Conservation (phyloP, 2,329 filamentous ascomycete genomes). For the Daldinia eschscholtzii region DNA sequence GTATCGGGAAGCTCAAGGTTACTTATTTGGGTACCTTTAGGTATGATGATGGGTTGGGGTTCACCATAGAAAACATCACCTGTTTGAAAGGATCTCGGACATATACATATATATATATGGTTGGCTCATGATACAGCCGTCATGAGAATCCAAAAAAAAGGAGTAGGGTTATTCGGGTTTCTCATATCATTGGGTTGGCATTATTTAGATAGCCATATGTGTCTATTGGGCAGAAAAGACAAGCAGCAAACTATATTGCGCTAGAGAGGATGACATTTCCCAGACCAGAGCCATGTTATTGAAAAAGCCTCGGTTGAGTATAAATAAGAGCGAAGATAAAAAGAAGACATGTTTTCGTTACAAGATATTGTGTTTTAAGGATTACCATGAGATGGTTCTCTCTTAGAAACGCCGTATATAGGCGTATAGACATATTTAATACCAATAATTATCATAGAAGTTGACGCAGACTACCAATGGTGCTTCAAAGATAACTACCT, state of each 20-base stretch:
- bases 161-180: slow-evolving; percentile 1
- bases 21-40: slow-evolving; percentile 1
- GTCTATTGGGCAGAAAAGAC: background rate
- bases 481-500: too few relatives aligned
- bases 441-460: slow-evolving; percentile 1
- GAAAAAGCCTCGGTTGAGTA: background rate
- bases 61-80: slow-evolving; percentile 10
- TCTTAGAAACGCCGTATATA: background rate
- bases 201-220: slow-evolving; percentile 4
- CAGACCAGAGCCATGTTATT: background rate
- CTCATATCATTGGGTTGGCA: slow-evolving; percentile 23
- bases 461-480: background rate
- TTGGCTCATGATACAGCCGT: slow-evolving; percentile 2
- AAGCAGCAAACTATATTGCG: background rate
- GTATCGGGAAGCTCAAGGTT: slow-evolving; percentile 1
- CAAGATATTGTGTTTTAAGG: background rate
- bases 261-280: background rate
- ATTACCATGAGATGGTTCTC: background rate
- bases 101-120: slow-evolving; percentile 8
- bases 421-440: slow-evolving; percentile 1
- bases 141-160: slow-evolving; percentile 15
- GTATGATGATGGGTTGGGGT: slow-evolving; percentile 3
- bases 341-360: background rate
- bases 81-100: slow-evolving; percentile 3
- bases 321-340: background rate